Evolutionary conservation across 257 asterid species (phyloP).

Genomic region (Henckelia pumila): DNA sequence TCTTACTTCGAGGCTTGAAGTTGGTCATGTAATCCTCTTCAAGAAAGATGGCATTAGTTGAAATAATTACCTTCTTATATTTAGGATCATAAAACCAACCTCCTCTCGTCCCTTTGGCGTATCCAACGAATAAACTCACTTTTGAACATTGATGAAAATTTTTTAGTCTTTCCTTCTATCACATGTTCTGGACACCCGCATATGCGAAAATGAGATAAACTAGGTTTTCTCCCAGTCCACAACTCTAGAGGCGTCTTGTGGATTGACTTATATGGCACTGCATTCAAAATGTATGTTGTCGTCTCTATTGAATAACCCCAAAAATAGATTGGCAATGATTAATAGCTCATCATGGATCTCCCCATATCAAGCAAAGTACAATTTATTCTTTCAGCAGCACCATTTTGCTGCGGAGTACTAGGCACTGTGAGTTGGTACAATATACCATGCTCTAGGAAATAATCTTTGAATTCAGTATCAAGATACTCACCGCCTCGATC

Average conservation of each 20-base stretch:
- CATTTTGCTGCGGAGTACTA: too few relatives aligned
- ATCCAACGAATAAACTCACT: neutral
- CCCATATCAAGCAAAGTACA: neutral
- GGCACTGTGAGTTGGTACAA: too few relatives aligned
- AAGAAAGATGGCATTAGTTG: neutral
- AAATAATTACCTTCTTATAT: neutral
- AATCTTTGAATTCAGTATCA: too few relatives aligned
- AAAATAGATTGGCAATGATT: neutral
- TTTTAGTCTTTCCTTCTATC: neutral
- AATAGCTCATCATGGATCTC: slow-evolving; percentile 5
- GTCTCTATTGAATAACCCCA: neutral
- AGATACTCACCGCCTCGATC: too few relatives aligned
- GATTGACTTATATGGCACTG: neutral
- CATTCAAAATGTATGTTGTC: neutral
- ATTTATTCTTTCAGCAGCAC: neutral
- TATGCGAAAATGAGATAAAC: neutral
- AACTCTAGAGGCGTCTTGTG: neutral
- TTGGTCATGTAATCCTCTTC: neutral
- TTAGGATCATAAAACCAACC: neutral
- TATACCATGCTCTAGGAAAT: too few relatives aligned
- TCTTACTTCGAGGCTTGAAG: neutral
- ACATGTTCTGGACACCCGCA: neutral
- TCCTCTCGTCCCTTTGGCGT: neutral
- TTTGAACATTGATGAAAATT: neutral
- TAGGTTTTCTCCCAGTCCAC: slow-evolving; percentile 3